Percentiles rank a stretch among this genome's conserved stretches.
Evolutionary conservation across 352 stramenopile genomes (phyloP).

Genomic region (Thalassiosira mediterranea): DNA sequence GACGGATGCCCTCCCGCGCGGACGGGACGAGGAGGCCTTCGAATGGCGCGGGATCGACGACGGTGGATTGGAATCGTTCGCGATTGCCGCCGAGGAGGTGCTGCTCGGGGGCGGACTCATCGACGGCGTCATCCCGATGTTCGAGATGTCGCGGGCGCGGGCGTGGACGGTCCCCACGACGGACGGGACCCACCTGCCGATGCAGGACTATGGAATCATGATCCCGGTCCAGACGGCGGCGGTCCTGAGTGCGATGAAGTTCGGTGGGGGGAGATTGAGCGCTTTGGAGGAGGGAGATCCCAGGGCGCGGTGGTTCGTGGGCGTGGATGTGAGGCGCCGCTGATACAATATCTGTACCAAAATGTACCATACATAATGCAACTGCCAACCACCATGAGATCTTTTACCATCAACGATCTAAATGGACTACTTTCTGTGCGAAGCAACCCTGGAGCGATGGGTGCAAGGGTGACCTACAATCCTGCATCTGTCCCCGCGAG

Average conservation of each 20-base stretch:
- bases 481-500: constrained; percentile 51
- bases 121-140: neutral
- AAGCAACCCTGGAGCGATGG: too few species aligned
- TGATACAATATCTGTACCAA: too few species aligned
- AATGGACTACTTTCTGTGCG: too few species aligned
- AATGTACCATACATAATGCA: too few species aligned
- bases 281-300: neutral
- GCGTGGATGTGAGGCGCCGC: neutral
- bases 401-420: too few species aligned
- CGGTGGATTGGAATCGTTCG: neutral
- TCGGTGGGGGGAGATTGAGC: neutral
- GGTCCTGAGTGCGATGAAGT: neutral
- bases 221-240: neutral
- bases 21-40: neutral
- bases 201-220: neutral
- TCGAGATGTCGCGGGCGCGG: neutral
- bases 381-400: too few species aligned
- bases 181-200: neutral
- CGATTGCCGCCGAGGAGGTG: neutral
- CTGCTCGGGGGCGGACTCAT: neutral
- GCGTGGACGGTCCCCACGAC: neutral
- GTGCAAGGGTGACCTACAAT: constrained; percentile 25
- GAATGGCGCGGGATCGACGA: neutral
- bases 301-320: neutral
- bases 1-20: neutral